phyloP scores from a whole-genome alignment of 768 basidiomycete genomes.

The Trametopsis cervina region DNA sequence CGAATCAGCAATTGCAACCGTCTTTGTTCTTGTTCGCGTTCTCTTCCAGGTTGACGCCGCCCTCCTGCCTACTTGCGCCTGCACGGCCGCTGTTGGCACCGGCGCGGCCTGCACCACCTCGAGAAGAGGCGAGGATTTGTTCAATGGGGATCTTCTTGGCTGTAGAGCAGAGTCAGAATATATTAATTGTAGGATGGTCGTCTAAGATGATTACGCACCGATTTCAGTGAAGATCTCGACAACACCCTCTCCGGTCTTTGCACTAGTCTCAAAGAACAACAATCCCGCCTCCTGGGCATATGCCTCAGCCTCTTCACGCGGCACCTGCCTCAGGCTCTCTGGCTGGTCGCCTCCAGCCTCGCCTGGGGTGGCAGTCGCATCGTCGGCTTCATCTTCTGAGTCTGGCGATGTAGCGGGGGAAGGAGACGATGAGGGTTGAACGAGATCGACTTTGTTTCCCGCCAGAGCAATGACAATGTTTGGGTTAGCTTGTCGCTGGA shows the following conservation, averaged over 20 bases:
- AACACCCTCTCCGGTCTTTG: constrained; percentile 93
- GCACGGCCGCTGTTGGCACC: constrained; percentile 48
- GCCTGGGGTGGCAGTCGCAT: constrained; percentile 84
- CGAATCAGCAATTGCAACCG: constrained; percentile 73
- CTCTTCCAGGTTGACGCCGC: constrained; percentile 65
- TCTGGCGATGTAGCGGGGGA: constrained; percentile 48
- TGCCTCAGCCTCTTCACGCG: constrained; percentile 90
- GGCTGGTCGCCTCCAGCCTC: constrained; percentile 53
- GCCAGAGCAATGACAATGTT: constrained; percentile 98
- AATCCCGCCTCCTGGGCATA: constrained; percentile 94
- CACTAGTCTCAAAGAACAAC: constrained; percentile 95
- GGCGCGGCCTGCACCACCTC: constrained; percentile 57
- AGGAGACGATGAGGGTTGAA: constrained; percentile 54
- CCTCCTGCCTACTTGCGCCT: constrained; percentile 45
- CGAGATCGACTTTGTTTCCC: constrained; percentile 95
- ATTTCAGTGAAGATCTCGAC: constrained; percentile 98
- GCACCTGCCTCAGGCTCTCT: constrained; percentile 82
- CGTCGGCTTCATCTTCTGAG: constrained; percentile 85
- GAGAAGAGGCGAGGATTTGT: constrained; percentile 82
- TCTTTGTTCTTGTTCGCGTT: constrained; percentile 61
- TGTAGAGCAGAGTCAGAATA: constrained; percentile 20
- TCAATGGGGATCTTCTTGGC: constrained; percentile 91
- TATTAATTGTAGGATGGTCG: background rate
- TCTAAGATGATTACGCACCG: constrained; percentile 42
- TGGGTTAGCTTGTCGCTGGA: constrained; percentile 97